These are phyloP conservation scores for Gaeumannomyces sp. DNA, from an alignment of 2,329 filamentous ascomycete genomes.

Conservation along the genomic window DNA sequence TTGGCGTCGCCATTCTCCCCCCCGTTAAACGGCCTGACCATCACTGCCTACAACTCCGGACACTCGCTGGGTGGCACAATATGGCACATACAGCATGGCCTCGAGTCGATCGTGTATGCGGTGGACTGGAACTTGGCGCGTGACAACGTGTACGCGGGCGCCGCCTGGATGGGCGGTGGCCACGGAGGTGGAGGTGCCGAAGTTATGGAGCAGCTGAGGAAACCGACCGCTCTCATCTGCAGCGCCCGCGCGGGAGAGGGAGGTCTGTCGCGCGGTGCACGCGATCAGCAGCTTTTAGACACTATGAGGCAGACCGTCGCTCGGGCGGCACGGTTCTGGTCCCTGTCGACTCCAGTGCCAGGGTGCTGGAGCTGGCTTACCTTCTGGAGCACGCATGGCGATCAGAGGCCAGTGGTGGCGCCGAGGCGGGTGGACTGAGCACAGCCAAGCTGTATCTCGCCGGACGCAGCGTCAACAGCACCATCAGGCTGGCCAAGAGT, in stretches of 20 bases:
- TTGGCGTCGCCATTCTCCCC: constrained; percentile 81
- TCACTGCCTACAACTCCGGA: constrained; percentile 94
- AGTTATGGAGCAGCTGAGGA: constrained; percentile 87
- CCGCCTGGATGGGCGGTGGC: constrained; percentile 81
- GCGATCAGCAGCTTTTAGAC: constrained; percentile 79
- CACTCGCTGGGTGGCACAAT: constrained; percentile 95
- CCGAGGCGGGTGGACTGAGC: constrained; percentile 43
- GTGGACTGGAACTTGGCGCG: constrained; percentile 98
- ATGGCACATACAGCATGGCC: constrained; percentile 95
- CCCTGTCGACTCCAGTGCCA: constrained; percentile 90
- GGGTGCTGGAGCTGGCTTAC: constrained; percentile 87
- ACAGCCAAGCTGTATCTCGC: constrained; percentile 69
- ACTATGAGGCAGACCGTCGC: constrained; percentile 73
- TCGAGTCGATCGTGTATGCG: constrained; percentile 95
- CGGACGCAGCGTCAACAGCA: constrained; percentile 78
- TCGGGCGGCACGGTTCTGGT: constrained; percentile 88
- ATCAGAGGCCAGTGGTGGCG: constrained; percentile 44
- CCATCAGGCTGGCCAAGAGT: constrained; percentile 83
- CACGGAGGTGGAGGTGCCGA: constrained; percentile 67
- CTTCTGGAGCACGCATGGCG: constrained; percentile 90
- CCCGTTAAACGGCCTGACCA: constrained; percentile 81
- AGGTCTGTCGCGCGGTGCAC: constrained; percentile 39
- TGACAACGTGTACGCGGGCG: constrained; percentile 89
- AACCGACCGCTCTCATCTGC: constrained; percentile 89
- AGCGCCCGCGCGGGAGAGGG: constrained; percentile 68